These are phyloP conservation scores for Antarctomyces pellizariae DNA, from an alignment of 495 filamentous ascomycete genomes.

Conservation along the genomic window DNA sequence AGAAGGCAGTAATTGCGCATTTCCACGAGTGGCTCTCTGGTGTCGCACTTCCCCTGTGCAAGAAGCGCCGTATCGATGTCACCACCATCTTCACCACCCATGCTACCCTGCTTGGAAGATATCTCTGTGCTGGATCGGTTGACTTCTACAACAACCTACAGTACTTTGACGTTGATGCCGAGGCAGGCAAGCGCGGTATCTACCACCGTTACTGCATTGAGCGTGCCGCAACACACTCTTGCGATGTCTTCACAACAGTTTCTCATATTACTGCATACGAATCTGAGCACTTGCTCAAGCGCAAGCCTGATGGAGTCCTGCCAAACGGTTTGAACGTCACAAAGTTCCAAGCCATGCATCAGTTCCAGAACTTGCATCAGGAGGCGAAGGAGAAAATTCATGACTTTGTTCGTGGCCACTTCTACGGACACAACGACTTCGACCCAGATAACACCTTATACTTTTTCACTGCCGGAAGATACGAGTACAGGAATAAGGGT, in stretches of 20 bases:
- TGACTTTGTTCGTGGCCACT: slow-evolving; percentile 93
- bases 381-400: slow-evolving; percentile 93
- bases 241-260: slow-evolving; percentile 95
- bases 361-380: slow-evolving; percentile 96
- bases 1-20: slow-evolving; percentile 79
- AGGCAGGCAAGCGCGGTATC: slow-evolving; percentile 93
- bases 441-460: slow-evolving; percentile 94
- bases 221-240: slow-evolving; percentile 68
- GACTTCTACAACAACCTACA: slow-evolving; percentile 99
- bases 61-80: slow-evolving; percentile 82
- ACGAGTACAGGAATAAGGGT: slow-evolving; percentile 95
- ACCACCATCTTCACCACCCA: slow-evolving; percentile 99
- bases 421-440: slow-evolving; percentile 96
- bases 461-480: slow-evolving; percentile 88
- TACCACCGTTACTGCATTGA: slow-evolving; percentile 99
- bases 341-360: slow-evolving; percentile 95
- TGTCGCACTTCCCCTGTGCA: slow-evolving; percentile 80
- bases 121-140: slow-evolving; percentile 89
- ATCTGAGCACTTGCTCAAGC: slow-evolving; percentile 89
- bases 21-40: slow-evolving; percentile 98
- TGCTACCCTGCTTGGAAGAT: slow-evolving; percentile 80
- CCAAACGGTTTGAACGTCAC: slow-evolving; percentile 96
- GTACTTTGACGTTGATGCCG: slow-evolving; percentile 86
- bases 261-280: slow-evolving; percentile 98
- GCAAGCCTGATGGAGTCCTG: slow-evolving; percentile 88